phyloP scores from a whole-genome alignment of 2,329 filamentous ascomycete genomes.

The Penicillium sp. region DNA sequence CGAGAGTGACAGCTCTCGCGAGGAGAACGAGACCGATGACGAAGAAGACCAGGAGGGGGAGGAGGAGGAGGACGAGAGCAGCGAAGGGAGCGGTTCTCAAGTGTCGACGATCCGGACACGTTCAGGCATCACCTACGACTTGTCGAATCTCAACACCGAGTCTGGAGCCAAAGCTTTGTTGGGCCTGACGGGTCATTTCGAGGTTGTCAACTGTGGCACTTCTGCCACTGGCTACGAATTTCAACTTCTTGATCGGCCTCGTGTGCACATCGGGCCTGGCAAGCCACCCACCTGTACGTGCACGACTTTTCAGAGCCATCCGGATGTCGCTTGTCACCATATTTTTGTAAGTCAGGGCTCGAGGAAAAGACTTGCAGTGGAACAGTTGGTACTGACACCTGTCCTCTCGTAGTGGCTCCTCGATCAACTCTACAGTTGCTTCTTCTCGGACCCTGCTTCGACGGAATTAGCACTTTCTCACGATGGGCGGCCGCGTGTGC shows the following conservation, averaged over 20 bases:
- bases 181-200: slow-evolving; percentile 29
- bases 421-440: slow-evolving; percentile 35
- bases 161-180: slow-evolving; percentile 29
- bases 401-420: slow-evolving; percentile 33
- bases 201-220: slow-evolving; percentile 30
- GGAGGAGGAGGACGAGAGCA: slow-evolving; percentile 13
- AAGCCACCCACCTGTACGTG: slow-evolving; percentile 32
- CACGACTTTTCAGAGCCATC: slow-evolving; percentile 25
- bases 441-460: slow-evolving; percentile 25
- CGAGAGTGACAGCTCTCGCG: slow-evolving; percentile 11
- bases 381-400: slow-evolving; percentile 4
- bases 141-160: slow-evolving; percentile 26
- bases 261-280: slow-evolving; percentile 27
- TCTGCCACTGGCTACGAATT: slow-evolving; percentile 32
- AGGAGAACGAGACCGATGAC: slow-evolving; percentile 12
- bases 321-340: slow-evolving; percentile 35
- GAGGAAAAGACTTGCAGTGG: not conserved
- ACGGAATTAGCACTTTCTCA: slow-evolving; percentile 26
- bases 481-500: slow-evolving; percentile 27
- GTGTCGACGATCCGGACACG: slow-evolving; percentile 23
- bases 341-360: slow-evolving; percentile 33
- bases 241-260: slow-evolving; percentile 31
- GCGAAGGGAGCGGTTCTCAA: slow-evolving; percentile 13
- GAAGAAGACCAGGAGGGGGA: slow-evolving; percentile 5
- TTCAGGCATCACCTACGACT: slow-evolving; percentile 34